Base-by-base conservation (phyloP, 2,329 filamentous ascomycete species). In the Epichloe bromicola region DNA sequence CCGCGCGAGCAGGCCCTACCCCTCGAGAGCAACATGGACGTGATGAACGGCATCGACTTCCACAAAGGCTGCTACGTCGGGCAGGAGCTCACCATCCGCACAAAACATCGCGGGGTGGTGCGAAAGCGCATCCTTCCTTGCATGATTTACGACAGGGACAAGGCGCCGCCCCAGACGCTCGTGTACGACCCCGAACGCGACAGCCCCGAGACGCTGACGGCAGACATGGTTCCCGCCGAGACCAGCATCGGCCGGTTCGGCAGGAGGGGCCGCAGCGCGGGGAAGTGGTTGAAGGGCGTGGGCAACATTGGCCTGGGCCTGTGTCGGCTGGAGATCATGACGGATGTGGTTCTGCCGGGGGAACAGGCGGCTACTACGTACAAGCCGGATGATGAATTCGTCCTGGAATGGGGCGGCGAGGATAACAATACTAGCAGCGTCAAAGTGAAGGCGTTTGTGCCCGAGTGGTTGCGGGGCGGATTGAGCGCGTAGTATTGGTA, bases 11-110 rank as follows among this genome's bases (percentile, higher is more conserved):
- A 76, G 17, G 82, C 88, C 1, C 73, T 98, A 50, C 91, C 93
- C 1, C 83, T 90, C 66, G 91, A 97, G 68, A 84, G 77, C 63
- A 96, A 96, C 65, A 77, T 97, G 64, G 93, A 98, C 67, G 70
- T 87, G 53, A 87, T 87, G 76, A 78, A 79, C 46, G 93, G 82
- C 26, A 84, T 98, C 57, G 88, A 96, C 68, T 98, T 93, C 71
- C 82, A 82, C 63, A 98, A 98, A 71, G 93, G 93, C 7, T 98
- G 93, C 69, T 98, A 98, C 67, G 81, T 97, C 7, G 93, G 93
- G 0, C 93, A 98, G 69, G 93, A 98, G 67, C 76, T 98, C 56
- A 97, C 93, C 1, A 95, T 97, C 57, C 84, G 93, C 41, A 98
- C 93, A 1, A 85, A 90, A 65, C 93, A 98, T 68, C 90, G 86